Evolutionary conservation across 2,329 filamentous ascomycete species (phyloP), one percentile per base, ranked within the genome.

Genomic region (Xylariomycetidae sp.): DNA sequence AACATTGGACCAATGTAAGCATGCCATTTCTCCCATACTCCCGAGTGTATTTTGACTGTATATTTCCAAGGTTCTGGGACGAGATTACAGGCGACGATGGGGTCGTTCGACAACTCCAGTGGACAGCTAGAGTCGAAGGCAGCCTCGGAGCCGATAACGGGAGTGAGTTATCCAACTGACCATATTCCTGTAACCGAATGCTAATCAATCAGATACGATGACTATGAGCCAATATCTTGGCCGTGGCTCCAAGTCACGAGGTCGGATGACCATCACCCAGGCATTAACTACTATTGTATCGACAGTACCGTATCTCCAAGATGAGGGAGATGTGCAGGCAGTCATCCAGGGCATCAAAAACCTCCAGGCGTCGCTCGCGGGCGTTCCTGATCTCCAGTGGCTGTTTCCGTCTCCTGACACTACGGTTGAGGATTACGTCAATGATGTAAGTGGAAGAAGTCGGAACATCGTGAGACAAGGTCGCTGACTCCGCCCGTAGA

Each of bases 271-370:
- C 10, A 81, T 84, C 49, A 76, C 69, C 25, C 61, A 66, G 30
- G 67, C 62, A 9, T 64, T 85, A 12, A 67, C 61, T 45, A 80
- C 82, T 45, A 60, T 69, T 2, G 76, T 84, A 11, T 72, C 72
- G 12, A 69, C 67, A 13, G 56, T 71, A 2, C 80, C 81, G 0
- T 82, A 79, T 56, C 66, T 82, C 3, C 65, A 66, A n/a, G 65
- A 77, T 37, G 54, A 68, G 13, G 67, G 69, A 35, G 81, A 85
- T 55, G 67, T 73, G 15, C 69, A 71, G 30, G 76, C 77, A n/a
- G 76, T 83, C n/a, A 73, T 79, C 31, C 63, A 69, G 30, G 76
- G 77, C 16, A 73, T 85, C 49, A 71, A 82, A 57, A 75, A 74
- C 41, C 57, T 85, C 37, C 64, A 74, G 31, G 56, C 64, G 2